Evolutionary conservation across 2,329 filamentous ascomycete genomes (phyloP).

Genomic region (Orbilia quercus): DNA sequence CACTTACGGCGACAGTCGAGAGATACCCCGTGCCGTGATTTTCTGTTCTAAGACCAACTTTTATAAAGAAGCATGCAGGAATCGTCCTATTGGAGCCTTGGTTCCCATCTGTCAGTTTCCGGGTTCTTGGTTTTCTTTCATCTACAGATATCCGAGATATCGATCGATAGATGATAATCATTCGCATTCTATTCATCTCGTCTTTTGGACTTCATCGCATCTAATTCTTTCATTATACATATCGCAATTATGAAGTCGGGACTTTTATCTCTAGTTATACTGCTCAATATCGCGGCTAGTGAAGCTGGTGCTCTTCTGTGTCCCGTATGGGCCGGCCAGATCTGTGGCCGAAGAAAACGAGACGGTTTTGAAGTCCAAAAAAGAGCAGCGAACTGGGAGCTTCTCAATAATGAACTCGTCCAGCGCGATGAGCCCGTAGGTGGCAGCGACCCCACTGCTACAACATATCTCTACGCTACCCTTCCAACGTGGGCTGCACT

Average conservation of each 20-base stretch:
- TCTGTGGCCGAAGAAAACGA: slow-evolving; percentile 32
- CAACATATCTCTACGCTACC: slow-evolving; percentile 40
- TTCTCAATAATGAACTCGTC: slow-evolving; percentile 27
- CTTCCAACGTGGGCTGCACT: slow-evolving; percentile 40
- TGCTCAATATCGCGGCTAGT: slow-evolving; percentile 1
- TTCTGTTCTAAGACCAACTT: neutral
- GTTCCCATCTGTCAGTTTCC: neutral
- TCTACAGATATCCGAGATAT: slow-evolving; percentile 39
- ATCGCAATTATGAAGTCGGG: slow-evolving; percentile 11
- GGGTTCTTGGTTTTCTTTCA: neutral
- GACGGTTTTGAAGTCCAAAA: slow-evolving; percentile 26
- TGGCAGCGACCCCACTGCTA: slow-evolving; percentile 35
- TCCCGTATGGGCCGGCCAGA: slow-evolving; percentile 36
- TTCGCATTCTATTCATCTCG: neutral
- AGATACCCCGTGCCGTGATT: slow-evolving; percentile 8
- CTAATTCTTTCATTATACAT: neutral
- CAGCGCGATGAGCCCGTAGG: slow-evolving; percentile 36
- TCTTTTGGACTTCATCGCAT: neutral
- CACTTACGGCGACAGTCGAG: slow-evolving; percentile 16
- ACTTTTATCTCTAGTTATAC: slow-evolving; percentile 2
- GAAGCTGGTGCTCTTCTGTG: slow-evolving; percentile 23
- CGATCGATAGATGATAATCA: slow-evolving; percentile 11
- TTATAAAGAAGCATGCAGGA: slow-evolving; percentile 23
- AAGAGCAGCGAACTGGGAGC: slow-evolving; percentile 21
- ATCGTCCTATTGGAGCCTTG: neutral